These are phyloP conservation scores for Boechera retrofracta DNA, from an alignment of 345 rosid species.

Conservation along the genomic window DNA sequence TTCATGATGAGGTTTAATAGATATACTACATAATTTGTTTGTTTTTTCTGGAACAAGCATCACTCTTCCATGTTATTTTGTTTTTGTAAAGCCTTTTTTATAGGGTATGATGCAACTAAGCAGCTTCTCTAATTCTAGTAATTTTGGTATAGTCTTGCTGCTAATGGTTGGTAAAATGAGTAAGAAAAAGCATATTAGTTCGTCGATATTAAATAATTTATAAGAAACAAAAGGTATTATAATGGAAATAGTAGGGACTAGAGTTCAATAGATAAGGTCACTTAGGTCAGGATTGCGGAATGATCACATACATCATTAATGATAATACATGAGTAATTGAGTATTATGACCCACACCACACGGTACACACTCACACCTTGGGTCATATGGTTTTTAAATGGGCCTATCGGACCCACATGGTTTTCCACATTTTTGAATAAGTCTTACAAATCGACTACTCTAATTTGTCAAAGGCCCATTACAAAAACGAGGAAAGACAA, in stretches of 20 bases:
- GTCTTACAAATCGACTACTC: slow-evolving; percentile 4
- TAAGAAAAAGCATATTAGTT: slow-evolving; percentile 1
- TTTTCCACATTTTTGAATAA: neutral
- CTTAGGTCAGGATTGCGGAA: slow-evolving; percentile 27
- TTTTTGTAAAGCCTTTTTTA: slow-evolving; percentile 13
- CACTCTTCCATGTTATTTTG: slow-evolving; percentile 3
- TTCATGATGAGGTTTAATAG: slow-evolving; percentile 19
- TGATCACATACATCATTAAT: slow-evolving; percentile 29
- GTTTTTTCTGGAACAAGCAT: neutral
- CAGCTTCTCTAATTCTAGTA: slow-evolving; percentile 6
- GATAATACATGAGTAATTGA: slow-evolving; percentile 13
- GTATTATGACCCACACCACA: slow-evolving; percentile 41
- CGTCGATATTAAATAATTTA: neutral
- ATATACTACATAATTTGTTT: slow-evolving; percentile 13
- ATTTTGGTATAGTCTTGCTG: slow-evolving; percentile 17
- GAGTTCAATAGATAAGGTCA: slow-evolving; percentile 28
- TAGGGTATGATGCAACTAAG: neutral
- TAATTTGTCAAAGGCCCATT: slow-evolving; percentile 15
- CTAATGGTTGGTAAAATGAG: slow-evolving; percentile 9
- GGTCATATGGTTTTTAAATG: slow-evolving; percentile 24
- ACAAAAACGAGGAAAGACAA: neutral
- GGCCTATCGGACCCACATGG: slow-evolving; percentile 39
- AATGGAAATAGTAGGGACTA: slow-evolving; percentile 37
- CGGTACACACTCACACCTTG: slow-evolving; percentile 38
- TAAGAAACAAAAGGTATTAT: neutral